Evolutionary conservation across 176 grass and related monocot genomes (phyloP).

Genomic region (Guadua angustifolia): DNA sequence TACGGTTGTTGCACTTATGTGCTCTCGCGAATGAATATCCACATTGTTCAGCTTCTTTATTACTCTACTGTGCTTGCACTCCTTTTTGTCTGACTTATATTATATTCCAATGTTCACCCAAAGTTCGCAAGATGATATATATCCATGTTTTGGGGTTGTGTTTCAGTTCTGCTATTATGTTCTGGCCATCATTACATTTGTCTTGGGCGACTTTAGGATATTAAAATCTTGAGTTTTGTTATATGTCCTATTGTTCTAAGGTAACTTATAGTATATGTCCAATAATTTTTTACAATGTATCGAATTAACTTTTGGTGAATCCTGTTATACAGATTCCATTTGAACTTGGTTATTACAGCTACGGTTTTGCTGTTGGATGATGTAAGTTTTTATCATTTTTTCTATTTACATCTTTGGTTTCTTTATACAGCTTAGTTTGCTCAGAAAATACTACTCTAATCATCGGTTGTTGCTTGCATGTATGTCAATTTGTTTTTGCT

Average conservation of each 20-base stretch:
- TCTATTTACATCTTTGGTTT: conserved; percentile 16
- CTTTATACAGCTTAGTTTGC: not conserved
- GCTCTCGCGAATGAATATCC: too few relatives aligned
- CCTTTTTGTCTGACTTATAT: too few relatives aligned
- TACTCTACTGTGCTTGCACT: too few relatives aligned
- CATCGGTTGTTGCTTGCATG: not conserved
- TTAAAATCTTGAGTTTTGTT: too few relatives aligned
- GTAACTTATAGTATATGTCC: not conserved
- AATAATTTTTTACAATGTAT: not conserved
- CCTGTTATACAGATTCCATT: conserved; percentile 69
- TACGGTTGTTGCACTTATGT: too few relatives aligned
- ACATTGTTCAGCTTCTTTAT: too few relatives aligned
- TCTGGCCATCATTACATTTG: too few relatives aligned
- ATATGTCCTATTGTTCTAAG: not conserved
- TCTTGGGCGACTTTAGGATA: too few relatives aligned
- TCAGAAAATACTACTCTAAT: not conserved
- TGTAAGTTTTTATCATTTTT: conserved; percentile 56
- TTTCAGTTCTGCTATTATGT: too few relatives aligned
- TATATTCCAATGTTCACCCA: too few relatives aligned
- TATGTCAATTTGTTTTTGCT: not conserved
- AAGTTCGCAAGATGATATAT: too few relatives aligned
- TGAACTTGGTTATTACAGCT: conserved; percentile 71
- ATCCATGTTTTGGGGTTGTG: too few relatives aligned
- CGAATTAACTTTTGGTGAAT: conserved; percentile 22
- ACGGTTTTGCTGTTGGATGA: conserved; percentile 83